phyloP scores from a whole-genome alignment of 2,329 filamentous ascomycete genomes.

The Orbilia oligospora region DNA sequence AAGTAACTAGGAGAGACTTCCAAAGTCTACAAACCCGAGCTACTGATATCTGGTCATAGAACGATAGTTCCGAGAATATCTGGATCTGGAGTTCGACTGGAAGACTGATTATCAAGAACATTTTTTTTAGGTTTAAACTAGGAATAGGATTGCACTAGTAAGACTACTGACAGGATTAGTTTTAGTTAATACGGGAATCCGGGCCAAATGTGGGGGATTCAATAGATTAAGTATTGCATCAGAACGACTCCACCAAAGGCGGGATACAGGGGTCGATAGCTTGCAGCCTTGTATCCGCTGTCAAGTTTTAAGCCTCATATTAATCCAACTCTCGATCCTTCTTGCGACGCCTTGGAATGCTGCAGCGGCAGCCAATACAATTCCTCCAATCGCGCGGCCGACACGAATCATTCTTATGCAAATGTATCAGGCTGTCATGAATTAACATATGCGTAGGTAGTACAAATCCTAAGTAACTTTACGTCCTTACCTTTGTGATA shows the following conservation, averaged over 20 bases:
- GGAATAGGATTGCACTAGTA: too few species aligned
- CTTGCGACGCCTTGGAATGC: background rate
- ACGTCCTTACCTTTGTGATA: background rate
- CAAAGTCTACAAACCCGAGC: slow-evolving; percentile 11
- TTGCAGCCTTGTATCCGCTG: too few species aligned
- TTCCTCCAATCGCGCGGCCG: too few species aligned
- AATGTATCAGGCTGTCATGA: too few species aligned
- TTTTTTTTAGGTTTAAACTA: background rate
- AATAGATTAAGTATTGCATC: too few species aligned
- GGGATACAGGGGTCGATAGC: background rate
- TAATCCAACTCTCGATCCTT: background rate
- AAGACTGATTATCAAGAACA: background rate
- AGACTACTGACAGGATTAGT: too few species aligned
- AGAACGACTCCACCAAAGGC: background rate
- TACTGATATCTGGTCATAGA: slow-evolving; percentile 24
- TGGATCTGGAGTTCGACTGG: slow-evolving; percentile 17
- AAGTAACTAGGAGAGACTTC: slow-evolving; percentile 7
- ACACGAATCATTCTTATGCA: too few species aligned
- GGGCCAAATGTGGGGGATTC: too few species aligned
- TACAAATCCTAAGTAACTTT: background rate
- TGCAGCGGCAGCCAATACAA: background rate
- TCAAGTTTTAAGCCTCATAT: too few species aligned
- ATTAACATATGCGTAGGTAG: background rate
- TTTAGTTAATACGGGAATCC: too few species aligned
- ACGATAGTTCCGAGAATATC: slow-evolving; percentile 9